These are phyloP conservation scores for Sordariomycetes sp. DNA, from an alignment of 2,329 filamentous ascomycete genomes.

Conservation along the genomic window DNA sequence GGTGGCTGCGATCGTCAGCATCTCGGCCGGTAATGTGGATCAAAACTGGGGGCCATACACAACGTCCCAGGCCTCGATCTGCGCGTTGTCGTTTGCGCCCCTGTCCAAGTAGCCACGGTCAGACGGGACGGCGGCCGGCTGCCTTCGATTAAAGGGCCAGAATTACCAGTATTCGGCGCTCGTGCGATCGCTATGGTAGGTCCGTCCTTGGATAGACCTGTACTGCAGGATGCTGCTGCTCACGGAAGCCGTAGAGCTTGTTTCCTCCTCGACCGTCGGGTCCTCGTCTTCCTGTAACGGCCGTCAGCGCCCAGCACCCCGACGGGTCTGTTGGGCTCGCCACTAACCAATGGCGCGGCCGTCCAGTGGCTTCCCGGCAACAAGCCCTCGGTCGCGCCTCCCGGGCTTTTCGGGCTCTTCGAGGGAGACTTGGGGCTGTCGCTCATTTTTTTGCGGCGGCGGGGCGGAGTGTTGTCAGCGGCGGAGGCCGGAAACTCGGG, in stretches of 20 bases:
- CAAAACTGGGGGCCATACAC: constrained; percentile 6
- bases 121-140: not conserved
- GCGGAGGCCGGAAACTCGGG: too few species aligned
- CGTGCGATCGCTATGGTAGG: constrained; percentile 17
- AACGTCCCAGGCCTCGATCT: constrained; percentile 11
- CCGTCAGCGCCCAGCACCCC: not conserved
- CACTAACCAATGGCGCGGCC: not conserved
- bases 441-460: too few species aligned
- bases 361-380: not conserved
- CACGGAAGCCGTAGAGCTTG: constrained; percentile 16
- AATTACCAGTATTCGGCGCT: constrained; percentile 16
- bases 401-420: not conserved
- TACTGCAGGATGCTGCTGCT: constrained; percentile 18
- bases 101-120: not conserved
- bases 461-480: too few species aligned
- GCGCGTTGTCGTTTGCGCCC: constrained; percentile 8
- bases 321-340: not conserved
- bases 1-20: constrained; percentile 10
- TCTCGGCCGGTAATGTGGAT: not conserved
- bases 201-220: constrained; percentile 18
- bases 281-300: not conserved
- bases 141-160: not conserved
- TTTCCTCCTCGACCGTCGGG: not conserved
- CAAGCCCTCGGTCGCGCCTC: not conserved
- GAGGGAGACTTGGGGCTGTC: not conserved